These are phyloP conservation scores for Epichloe bromicola DNA, from an alignment of 2,329 filamentous ascomycete genomes.

Conservation along the genomic window DNA sequence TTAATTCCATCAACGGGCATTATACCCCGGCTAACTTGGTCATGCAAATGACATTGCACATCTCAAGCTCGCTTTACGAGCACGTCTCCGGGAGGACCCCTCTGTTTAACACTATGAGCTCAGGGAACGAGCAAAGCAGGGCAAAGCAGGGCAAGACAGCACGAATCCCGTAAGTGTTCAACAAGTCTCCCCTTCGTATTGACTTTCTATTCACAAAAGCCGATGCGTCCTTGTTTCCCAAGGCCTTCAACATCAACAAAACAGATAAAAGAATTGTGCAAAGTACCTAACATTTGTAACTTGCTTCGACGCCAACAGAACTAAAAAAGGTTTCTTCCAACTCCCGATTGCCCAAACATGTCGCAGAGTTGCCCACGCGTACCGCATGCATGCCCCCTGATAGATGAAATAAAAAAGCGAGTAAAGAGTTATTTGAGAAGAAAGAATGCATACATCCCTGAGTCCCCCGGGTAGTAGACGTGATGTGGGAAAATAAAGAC, in stretches of 20 bases:
- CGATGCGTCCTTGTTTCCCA: neutral
- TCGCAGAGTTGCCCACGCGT: conserved; percentile 1
- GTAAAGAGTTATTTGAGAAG: conserved; percentile 5
- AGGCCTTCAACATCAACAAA: neutral
- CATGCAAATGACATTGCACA: no score
- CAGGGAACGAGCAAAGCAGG: no score
- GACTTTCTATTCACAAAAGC: neutral
- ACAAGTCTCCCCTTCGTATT: neutral
- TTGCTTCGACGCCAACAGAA: conserved; percentile 5
- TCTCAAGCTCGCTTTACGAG: no score
- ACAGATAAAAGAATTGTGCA: neutral
- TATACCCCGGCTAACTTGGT: no score
- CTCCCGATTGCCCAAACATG: conserved; percentile 6
- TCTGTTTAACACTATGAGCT: no score
- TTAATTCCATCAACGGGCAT: no score
- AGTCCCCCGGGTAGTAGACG: neutral
- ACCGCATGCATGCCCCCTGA: neutral
- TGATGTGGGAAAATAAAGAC: neutral
- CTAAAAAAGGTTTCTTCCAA: neutral
- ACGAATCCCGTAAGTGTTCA: neutral
- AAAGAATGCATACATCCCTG: neutral
- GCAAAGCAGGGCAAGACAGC: no score
- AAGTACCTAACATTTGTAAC: neutral
- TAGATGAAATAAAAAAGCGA: neutral
- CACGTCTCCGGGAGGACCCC: no score